These are phyloP conservation scores for Dysphania ambrosioides DNA, from an alignment of 148 eudicot species.

Conservation along the genomic window DNA sequence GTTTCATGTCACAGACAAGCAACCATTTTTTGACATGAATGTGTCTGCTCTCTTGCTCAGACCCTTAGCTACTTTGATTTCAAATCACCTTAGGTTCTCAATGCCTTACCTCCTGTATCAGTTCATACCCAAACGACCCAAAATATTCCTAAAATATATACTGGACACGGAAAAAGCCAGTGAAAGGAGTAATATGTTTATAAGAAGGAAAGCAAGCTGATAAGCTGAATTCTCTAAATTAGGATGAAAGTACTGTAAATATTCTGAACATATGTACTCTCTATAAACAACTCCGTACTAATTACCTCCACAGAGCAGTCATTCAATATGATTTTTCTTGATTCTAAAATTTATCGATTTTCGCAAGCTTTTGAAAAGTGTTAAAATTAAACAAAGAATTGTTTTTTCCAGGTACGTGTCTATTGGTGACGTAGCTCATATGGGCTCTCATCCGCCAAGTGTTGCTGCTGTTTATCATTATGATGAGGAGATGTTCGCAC, in stretches of 20 bases:
- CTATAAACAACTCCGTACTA: too few species aligned
- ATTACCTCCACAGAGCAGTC: too few species aligned
- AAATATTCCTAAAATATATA: background rate
- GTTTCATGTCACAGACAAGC: background rate
- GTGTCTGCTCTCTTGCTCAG: background rate
- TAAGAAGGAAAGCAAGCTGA: background rate
- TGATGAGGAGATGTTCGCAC: constrained; percentile 49
- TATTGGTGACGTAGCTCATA: constrained; percentile 80
- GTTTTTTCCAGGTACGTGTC: constrained; percentile 65
- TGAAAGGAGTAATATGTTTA: background rate
- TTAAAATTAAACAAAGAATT: background rate
- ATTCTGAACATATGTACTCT: too few species aligned
- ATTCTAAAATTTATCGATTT: too few species aligned
- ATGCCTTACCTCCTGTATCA: background rate
- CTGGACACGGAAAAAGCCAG: background rate
- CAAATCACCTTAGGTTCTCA: background rate
- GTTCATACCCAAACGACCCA: too few species aligned
- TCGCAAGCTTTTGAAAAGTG: too few species aligned
- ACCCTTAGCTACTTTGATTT: background rate
- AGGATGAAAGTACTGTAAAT: too few species aligned
- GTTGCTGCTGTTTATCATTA: constrained; percentile 78
- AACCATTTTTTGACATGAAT: too few species aligned
- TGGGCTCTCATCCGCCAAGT: constrained; percentile 85
- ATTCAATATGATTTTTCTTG: too few species aligned
- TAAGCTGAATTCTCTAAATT: too few species aligned